A percentile compares a stretch with the other conserved stretches of the same genome.
These are phyloP conservation scores for Larix kaempferi DNA, from an alignment of 75 land plant genomes.

Conservation along the genomic window DNA sequence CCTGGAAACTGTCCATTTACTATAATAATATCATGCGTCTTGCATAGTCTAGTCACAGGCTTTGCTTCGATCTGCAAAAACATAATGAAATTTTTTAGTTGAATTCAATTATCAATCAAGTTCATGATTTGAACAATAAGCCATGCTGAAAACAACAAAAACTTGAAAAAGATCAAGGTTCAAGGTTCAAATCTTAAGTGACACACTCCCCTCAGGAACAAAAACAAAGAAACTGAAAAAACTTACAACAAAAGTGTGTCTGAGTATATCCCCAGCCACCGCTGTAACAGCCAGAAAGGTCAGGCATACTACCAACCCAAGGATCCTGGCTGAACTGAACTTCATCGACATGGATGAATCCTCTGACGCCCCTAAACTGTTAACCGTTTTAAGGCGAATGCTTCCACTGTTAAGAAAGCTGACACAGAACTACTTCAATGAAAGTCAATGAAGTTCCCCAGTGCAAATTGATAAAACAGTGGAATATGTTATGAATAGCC, in stretches of 20 bases:
- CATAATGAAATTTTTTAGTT: no score
- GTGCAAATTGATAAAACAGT: no score
- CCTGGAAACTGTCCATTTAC: conserved; percentile 33
- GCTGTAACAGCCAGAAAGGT: background rate
- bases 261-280: background rate
- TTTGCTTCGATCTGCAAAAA: conserved; percentile 4
- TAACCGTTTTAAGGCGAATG: no score
- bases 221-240: background rate
- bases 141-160: background rate
- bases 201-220: background rate
- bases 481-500: no score
- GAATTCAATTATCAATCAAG: background rate
- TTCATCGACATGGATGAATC: no score
- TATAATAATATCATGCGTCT: conserved; percentile 1
- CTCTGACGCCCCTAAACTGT: no score
- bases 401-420: no score
- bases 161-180: background rate
- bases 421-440: no score
- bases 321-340: no score
- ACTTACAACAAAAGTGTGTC: conserved; percentile 6
- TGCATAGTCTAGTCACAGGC: conserved; percentile 10
- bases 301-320: background rate
- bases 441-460: no score
- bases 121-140: background rate
- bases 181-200: background rate